A percentile compares a stretch with the other conserved stretches of the same genome.
phyloP scores from a whole-genome alignment of 345 rosid genomes.

The Camelina sativa region DNA sequence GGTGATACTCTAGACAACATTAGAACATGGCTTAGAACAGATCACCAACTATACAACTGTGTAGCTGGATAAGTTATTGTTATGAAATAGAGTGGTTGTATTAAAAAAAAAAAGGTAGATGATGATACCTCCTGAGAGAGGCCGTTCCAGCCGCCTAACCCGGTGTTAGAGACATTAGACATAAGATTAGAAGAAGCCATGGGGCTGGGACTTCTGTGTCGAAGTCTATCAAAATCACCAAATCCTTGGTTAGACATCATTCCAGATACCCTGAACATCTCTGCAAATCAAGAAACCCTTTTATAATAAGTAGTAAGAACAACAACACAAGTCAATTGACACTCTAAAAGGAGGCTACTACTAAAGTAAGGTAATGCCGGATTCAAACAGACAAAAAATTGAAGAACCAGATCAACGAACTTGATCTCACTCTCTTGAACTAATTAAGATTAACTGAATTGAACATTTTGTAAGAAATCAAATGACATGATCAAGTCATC shows the following conservation, averaged over 20 bases:
- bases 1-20: background rate
- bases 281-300: conserved; percentile 53
- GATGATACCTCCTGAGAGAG: conserved; percentile 74
- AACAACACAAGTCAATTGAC: background rate
- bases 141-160: conserved; percentile 82
- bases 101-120: background rate
- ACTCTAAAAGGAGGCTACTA: conserved; percentile 6
- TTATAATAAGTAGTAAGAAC: background rate
- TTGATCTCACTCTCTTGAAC: conserved; percentile 20
- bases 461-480: conserved; percentile 20
- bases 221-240: conserved; percentile 83
- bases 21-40: conserved; percentile 1
- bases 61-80: background rate
- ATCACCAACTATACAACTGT: background rate
- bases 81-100: background rate
- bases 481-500: background rate
- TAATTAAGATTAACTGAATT: background rate
- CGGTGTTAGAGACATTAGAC: conserved; percentile 73
- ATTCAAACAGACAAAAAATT: background rate
- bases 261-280: conserved; percentile 90
- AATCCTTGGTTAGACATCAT: conserved; percentile 94
- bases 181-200: conserved; percentile 96
- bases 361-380: conserved; percentile 13
- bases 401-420: conserved; percentile 12
- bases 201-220: conserved; percentile 97